These are phyloP conservation scores for Malus orientalis DNA, from an alignment of 306 rosid genomes.

Conservation along the genomic window DNA sequence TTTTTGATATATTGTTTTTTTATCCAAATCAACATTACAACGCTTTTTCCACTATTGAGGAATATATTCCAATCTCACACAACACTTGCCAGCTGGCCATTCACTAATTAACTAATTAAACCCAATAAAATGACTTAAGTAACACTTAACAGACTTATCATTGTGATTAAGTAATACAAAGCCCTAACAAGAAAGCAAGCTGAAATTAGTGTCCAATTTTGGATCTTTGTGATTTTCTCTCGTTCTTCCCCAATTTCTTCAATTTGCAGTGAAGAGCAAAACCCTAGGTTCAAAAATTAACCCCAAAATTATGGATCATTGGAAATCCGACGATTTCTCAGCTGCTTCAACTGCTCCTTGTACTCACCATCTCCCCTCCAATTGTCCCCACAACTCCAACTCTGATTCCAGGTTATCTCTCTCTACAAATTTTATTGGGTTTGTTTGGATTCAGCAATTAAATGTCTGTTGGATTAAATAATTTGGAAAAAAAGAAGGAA, in stretches of 20 bases:
- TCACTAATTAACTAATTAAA: no score
- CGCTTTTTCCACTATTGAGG: no score
- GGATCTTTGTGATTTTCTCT: not conserved
- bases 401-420: constrained; percentile 37
- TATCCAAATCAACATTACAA: no score
- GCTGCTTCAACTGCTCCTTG: constrained; percentile 31
- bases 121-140: no score
- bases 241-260: not conserved
- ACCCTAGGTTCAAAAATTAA: not conserved
- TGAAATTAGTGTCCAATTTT: not conserved
- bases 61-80: no score
- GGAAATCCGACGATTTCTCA: constrained; percentile 38
- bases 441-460: not conserved
- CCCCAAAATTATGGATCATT: constrained; percentile 31
- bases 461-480: not conserved
- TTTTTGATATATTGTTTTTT: no score
- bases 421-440: not conserved
- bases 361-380: constrained; percentile 19
- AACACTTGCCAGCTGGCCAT: no score
- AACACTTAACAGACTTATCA: no score
- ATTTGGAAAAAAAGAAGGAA: not conserved
- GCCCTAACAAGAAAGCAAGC: not conserved
- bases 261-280: not conserved
- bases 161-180: no score
- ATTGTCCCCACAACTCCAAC: constrained; percentile 21